These are phyloP conservation scores for Cucurbita argyrosperma DNA, from an alignment of 306 rosid species.

Conservation along the genomic window DNA sequence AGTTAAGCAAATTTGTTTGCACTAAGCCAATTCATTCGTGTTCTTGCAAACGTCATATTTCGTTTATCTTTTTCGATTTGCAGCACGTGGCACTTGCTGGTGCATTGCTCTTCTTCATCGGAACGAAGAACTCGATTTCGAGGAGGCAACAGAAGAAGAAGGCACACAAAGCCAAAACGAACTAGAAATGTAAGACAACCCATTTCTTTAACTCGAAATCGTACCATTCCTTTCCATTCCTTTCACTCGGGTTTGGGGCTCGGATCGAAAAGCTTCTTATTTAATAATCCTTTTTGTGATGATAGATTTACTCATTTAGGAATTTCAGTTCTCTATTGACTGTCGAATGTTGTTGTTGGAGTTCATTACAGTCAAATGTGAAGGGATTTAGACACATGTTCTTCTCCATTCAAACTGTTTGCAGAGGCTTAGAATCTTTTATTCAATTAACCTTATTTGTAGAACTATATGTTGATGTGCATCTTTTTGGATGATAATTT, in stretches of 20 bases:
- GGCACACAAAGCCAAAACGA: constrained; percentile 50
- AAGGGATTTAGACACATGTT: not conserved
- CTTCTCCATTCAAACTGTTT: not conserved
- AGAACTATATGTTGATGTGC: not conserved
- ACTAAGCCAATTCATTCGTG: not conserved
- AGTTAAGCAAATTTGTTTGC: constrained; percentile 10
- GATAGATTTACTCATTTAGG: not conserved
- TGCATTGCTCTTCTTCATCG: constrained; percentile 68
- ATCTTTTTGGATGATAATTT: not conserved
- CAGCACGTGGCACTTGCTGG: constrained; percentile 68
- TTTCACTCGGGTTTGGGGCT: not conserved
- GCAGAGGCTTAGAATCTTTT: not conserved
- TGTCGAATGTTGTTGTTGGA: not conserved
- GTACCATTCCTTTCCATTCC: not conserved
- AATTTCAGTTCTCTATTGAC: not conserved
- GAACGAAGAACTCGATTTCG: constrained; percentile 61
- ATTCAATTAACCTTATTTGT: not conserved
- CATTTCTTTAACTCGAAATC: not conserved
- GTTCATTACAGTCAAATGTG: not conserved
- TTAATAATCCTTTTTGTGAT: constrained; percentile 1
- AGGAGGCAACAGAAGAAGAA: constrained; percentile 56
- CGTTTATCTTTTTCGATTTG: not conserved
- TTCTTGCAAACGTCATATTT: constrained; percentile 4
- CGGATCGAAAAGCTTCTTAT: not conserved
- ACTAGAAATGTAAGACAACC: constrained; percentile 12